A percentile compares a stretch with the other conserved stretches of the same genome.
phyloP scores from a whole-genome alignment of 768 basidiomycete genomes.

The Podaxis sp. region DNA sequence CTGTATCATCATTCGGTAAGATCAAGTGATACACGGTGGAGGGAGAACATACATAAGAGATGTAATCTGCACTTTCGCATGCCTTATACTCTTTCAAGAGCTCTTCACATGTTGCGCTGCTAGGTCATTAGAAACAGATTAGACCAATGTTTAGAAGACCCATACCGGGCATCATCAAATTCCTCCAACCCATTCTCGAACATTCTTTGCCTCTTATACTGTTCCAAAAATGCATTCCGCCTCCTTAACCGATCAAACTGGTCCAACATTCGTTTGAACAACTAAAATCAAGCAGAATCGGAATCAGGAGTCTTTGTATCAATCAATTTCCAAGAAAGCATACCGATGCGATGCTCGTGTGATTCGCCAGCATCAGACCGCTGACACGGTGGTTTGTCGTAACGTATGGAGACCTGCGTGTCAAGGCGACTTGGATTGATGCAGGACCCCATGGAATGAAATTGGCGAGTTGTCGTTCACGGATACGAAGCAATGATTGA shows the following conservation, averaged over 20 bases:
- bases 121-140: slow-evolving; percentile 1
- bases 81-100: slow-evolving; percentile 93
- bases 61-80: slow-evolving; percentile 94
- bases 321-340: slow-evolving; percentile 26
- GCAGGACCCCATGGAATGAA: slow-evolving; percentile 99
- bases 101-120: slow-evolving; percentile 82
- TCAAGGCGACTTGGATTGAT: slow-evolving; percentile 95
- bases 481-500: slow-evolving; percentile 93
- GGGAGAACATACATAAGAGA: slow-evolving; percentile 67
- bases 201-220: slow-evolving; percentile 96
- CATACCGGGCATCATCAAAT: slow-evolving; percentile 95
- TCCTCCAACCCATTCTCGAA: slow-evolving; percentile 93
- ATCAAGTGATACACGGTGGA: neutral
- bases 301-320: neutral
- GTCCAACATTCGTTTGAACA: slow-evolving; percentile 95
- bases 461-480: slow-evolving; percentile 93
- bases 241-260: slow-evolving; percentile 88
- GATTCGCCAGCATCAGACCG: slow-evolving; percentile 97
- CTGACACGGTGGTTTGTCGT: slow-evolving; percentile 91
- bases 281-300: slow-evolving; percentile 37
- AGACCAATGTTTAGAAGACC: neutral
- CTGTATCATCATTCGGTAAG: slow-evolving; percentile 1
- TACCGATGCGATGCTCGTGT: slow-evolving; percentile 97
- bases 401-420: slow-evolving; percentile 86
- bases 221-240: slow-evolving; percentile 93